These are phyloP conservation scores for Fragaria nilgerrensis DNA, from an alignment of 306 rosid genomes.

Conservation along the genomic window DNA sequence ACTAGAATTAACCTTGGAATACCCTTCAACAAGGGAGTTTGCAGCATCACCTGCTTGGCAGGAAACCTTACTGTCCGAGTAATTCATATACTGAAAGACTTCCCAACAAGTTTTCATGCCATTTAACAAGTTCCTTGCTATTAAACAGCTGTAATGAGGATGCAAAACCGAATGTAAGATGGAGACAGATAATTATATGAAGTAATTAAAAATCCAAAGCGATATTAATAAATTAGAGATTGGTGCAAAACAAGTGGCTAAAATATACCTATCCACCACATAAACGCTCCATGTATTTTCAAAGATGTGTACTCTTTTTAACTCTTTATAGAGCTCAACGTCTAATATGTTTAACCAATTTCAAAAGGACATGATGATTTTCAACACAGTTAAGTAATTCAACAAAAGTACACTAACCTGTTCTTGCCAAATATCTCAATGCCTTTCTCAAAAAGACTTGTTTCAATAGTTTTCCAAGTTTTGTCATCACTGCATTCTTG, in stretches of 20 bases:
- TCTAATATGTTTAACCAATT: background rate
- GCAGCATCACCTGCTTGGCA: conserved; percentile 78
- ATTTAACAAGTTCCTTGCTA: conserved; percentile 85
- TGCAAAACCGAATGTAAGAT: conserved; percentile 23
- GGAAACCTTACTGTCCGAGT: conserved; percentile 66
- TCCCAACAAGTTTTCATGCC: conserved; percentile 96
- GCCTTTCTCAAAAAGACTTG: conserved; percentile 88
- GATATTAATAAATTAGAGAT: background rate
- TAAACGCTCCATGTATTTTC: background rate
- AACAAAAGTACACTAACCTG: conserved; percentile 55
- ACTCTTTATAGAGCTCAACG: background rate
- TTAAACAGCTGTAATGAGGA: conserved; percentile 69
- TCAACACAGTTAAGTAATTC: conserved; percentile 13
- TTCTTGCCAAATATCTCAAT: conserved; percentile 85
- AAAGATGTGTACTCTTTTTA: background rate
- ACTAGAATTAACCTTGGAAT: conserved; percentile 70
- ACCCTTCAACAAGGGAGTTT: conserved; percentile 80
- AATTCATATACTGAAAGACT: conserved; percentile 85
- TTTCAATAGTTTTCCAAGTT: conserved; percentile 87
- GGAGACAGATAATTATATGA: conserved; percentile 2
- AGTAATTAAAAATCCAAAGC: background rate
- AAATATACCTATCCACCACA: background rate
- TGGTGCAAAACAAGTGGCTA: background rate
- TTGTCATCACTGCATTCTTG: conserved; percentile 61
- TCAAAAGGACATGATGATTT: background rate